Evolutionary conservation across 352 stramenopile species (phyloP).

Genomic region (Plasmopara halstedii): DNA sequence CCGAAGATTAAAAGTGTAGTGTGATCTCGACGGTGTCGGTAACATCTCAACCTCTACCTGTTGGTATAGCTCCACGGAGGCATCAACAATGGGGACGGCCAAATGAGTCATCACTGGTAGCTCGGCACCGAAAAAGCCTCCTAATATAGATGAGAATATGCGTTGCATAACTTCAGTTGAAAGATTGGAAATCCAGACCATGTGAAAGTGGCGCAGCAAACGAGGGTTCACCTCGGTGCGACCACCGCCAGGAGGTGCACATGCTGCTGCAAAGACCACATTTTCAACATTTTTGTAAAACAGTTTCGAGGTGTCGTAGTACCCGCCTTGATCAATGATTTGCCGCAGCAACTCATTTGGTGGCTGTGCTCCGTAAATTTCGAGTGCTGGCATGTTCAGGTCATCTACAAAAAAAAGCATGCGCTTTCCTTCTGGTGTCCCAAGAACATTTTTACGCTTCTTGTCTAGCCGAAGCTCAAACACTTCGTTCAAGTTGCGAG

Average conservation of each 20-base stretch:
- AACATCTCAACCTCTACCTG: conserved; percentile 85
- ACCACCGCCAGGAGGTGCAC: conserved; percentile 80
- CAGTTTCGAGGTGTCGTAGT: conserved; percentile 90
- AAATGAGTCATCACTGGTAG: conserved; percentile 69
- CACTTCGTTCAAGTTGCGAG: conserved; percentile 74
- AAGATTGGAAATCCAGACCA: conserved; percentile 88
- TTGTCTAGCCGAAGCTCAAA: conserved; percentile 80
- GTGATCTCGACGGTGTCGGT: conserved; percentile 86
- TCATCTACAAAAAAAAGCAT: conserved; percentile 90
- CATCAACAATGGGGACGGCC: conserved; percentile 72
- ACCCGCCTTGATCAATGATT: conserved; percentile 85
- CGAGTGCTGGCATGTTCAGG: conserved; percentile 89
- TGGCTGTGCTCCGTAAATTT: conserved; percentile 90
- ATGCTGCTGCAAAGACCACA: conserved; percentile 76
- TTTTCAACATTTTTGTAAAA: conserved; percentile 91
- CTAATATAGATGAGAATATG: conserved; percentile 89
- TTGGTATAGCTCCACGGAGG: conserved; percentile 85
- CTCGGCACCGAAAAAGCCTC: conserved; percentile 71
- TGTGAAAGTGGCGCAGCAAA: conserved; percentile 86
- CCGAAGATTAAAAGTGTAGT: conserved; percentile 93
- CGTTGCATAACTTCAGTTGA: conserved; percentile 71
- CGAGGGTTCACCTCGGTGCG: conserved; percentile 82
- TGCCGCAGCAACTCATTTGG: conserved; percentile 89
- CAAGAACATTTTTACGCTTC: conserved; percentile 78
- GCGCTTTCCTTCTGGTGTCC: conserved; percentile 59